These are phyloP conservation scores for Alternaria ventricosa DNA, from an alignment of 2,329 filamentous ascomycete species.

Conservation along the genomic window DNA sequence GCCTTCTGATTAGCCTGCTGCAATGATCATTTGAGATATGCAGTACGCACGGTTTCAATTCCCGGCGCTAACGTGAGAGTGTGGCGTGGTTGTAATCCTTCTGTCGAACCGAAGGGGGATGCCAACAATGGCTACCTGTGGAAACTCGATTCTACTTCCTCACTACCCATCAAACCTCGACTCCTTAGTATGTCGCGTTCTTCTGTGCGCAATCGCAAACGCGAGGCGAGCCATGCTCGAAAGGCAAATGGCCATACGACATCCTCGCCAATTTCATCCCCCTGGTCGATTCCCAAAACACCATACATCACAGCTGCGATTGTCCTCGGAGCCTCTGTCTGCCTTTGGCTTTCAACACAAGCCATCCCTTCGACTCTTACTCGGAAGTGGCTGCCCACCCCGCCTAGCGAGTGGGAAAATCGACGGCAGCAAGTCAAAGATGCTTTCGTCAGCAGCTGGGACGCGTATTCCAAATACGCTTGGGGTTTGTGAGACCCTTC, in stretches of 20 bases:
- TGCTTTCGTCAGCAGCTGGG: neutral
- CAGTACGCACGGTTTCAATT: neutral
- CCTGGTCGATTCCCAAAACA: neutral
- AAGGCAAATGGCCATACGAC: neutral
- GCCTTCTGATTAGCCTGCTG: neutral
- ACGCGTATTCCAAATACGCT: neutral
- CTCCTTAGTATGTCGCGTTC: neutral
- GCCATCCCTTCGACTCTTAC: neutral
- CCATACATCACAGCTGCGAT: neutral
- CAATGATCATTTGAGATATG: neutral
- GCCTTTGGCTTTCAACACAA: neutral
- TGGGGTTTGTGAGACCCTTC: neutral
- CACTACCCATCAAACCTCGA: neutral
- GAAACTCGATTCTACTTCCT: neutral
- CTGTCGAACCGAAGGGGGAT: neutral
- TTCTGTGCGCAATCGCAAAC: neutral
- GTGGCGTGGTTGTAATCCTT: neutral
- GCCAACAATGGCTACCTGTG: neutral
- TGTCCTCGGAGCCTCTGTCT: neutral
- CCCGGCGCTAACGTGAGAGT: neutral
- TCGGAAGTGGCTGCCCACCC: neutral
- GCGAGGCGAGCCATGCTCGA: neutral
- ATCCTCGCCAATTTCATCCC: neutral
- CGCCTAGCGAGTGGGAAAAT: neutral
- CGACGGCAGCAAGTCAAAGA: neutral